Percentiles rank a stretch among this genome's conserved stretches.
phyloP scores from a whole-genome alignment of 2,329 filamentous ascomycete genomes.

The Neonectria punicea region DNA sequence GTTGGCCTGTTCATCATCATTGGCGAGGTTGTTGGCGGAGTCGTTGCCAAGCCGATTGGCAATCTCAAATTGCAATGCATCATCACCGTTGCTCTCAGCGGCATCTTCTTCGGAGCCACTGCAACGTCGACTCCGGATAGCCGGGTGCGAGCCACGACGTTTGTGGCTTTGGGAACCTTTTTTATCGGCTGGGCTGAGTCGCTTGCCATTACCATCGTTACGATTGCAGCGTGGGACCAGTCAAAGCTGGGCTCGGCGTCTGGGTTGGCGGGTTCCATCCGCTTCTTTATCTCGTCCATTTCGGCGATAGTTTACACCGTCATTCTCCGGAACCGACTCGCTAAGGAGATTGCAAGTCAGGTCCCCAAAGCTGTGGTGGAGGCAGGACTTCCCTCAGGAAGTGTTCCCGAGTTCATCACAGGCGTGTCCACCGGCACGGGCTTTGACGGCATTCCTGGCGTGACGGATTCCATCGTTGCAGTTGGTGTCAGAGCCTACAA shows the following conservation, averaged over 20 bases:
- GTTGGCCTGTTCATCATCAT: slow-evolving; percentile 44
- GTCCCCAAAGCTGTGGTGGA: slow-evolving; percentile 48
- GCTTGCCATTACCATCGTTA: slow-evolving; percentile 48
- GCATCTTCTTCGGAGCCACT: slow-evolving; percentile 45
- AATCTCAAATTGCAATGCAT: slow-evolving; percentile 48
- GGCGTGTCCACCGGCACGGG: slow-evolving; percentile 42
- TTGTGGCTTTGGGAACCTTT: slow-evolving; percentile 47
- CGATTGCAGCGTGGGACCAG: slow-evolving; percentile 48
- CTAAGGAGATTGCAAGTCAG: slow-evolving; percentile 42
- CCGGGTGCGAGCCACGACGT: slow-evolving; percentile 38
- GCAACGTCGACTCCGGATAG: slow-evolving; percentile 45
- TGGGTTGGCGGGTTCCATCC: slow-evolving; percentile 50
- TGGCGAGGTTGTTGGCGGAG: slow-evolving; percentile 42
- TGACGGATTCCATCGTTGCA: slow-evolving; percentile 45
- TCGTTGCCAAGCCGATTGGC: slow-evolving; percentile 41
- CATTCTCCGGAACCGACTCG: slow-evolving; percentile 48
- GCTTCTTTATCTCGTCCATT: slow-evolving; percentile 48
- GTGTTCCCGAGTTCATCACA: slow-evolving; percentile 48
- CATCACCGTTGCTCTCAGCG: slow-evolving; percentile 41
- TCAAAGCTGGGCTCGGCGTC: slow-evolving; percentile 48
- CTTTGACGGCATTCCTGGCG: slow-evolving; percentile 44
- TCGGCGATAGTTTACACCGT: slow-evolving; percentile 49
- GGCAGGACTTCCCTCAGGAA: slow-evolving; percentile 51
- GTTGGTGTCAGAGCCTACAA: slow-evolving; percentile 45
- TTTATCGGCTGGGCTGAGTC: slow-evolving; percentile 51